Conservation (phyloP, 192 early-diverging fungal genomes). For the Lobosporangium transversale region DNA sequence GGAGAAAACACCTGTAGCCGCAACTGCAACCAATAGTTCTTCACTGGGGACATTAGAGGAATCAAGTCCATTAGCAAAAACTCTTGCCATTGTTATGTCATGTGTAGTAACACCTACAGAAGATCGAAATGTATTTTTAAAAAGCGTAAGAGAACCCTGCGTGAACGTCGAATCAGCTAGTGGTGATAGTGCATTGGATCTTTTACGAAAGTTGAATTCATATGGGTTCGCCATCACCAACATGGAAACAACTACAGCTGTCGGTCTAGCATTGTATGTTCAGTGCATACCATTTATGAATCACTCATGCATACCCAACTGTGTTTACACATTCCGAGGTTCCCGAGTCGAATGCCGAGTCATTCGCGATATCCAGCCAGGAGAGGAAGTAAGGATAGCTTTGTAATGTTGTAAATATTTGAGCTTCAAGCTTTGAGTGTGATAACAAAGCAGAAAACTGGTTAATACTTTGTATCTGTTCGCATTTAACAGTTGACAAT, state of each 20-base stretch:
- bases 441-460: no score
- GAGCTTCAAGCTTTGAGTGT: no score
- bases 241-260: slow-evolving; percentile 24
- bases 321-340: slow-evolving; percentile 41
- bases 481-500: slow-evolving; percentile 36
- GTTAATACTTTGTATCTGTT: no score
- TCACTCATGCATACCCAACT: slow-evolving; percentile 47
- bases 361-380: slow-evolving; percentile 41
- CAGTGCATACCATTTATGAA: slow-evolving; percentile 49
- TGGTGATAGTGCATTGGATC: slow-evolving; percentile 17
- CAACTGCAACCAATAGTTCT: no score
- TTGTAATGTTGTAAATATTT: no score
- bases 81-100: slow-evolving; percentile 35
- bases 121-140: slow-evolving; percentile 25
- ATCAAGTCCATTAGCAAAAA: slow-evolving; percentile 30
- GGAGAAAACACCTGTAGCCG: no score
- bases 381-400: slow-evolving; percentile 42
- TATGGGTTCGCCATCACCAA: slow-evolving; percentile 43
- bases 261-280: slow-evolving; percentile 33
- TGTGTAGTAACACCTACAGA: slow-evolving; percentile 37
- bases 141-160: background rate
- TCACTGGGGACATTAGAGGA: slow-evolving; percentile 8
- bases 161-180: background rate
- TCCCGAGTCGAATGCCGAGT: slow-evolving; percentile 37
- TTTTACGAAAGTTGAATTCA: slow-evolving; percentile 20